Evolutionary conservation across 2,329 filamentous ascomycete species (phyloP).

Genomic region (Diplodia mutila): DNA sequence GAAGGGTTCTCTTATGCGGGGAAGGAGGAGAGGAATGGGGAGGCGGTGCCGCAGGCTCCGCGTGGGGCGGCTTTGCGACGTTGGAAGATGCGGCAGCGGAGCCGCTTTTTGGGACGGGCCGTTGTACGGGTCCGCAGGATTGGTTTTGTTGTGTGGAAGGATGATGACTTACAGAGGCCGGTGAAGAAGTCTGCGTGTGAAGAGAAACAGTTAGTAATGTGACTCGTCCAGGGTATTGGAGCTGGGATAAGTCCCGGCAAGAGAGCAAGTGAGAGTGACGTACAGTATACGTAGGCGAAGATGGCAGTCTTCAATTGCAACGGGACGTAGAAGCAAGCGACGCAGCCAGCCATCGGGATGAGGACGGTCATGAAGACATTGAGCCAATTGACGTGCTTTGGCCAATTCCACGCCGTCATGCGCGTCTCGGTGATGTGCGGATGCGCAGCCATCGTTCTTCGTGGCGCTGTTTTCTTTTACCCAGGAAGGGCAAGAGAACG

Average conservation of each 20-base stretch:
- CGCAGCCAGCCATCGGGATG: constrained; percentile 73
- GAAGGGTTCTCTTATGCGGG: too few relatives aligned
- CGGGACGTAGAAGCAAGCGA: constrained; percentile 77
- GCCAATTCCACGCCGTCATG: constrained; percentile 82
- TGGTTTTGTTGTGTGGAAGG: background rate
- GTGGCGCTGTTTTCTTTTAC: background rate
- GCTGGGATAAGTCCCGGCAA: too few relatives aligned
- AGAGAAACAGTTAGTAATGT: background rate
- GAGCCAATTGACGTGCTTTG: constrained; percentile 93
- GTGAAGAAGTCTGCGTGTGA: constrained; percentile 67
- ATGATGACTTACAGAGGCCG: constrained; percentile 54
- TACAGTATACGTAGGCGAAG: constrained; percentile 72
- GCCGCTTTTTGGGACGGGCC: background rate
- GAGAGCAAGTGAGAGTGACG: background rate
- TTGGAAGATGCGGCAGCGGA: background rate
- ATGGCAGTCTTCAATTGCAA: constrained; percentile 71
- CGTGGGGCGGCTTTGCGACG: background rate
- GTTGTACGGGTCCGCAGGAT: background rate
- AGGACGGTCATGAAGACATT: constrained; percentile 81
- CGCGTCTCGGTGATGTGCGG: constrained; percentile 79
- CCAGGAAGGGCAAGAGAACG: constrained; percentile 5
- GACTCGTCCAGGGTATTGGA: background rate
- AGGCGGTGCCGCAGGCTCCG: background rate
- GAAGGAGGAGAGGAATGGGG: background rate
- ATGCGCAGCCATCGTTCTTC: constrained; percentile 9